A percentile compares a stretch with the other conserved stretches of the same genome.
Conservation (phyloP, 768 basidiomycete genomes). For the Leucocoprinus birnbaumii region DNA sequence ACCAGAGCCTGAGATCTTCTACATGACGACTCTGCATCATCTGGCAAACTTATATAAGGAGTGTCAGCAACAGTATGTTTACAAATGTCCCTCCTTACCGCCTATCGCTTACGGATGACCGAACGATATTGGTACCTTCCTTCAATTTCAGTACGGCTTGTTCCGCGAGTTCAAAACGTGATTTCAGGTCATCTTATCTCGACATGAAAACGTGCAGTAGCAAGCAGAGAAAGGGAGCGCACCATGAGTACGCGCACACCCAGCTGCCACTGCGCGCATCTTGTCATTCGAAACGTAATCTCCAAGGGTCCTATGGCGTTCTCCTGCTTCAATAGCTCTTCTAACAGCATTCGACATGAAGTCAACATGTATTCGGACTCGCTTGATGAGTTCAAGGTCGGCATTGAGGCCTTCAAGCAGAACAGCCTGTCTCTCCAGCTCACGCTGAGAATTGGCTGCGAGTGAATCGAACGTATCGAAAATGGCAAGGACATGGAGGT, state of each 20-base stretch:
- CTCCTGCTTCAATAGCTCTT: constrained; percentile 70
- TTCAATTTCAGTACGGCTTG: constrained; percentile 49
- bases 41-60: constrained; percentile 41
- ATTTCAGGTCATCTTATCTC: constrained; percentile 53
- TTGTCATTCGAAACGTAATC: constrained; percentile 78
- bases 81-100: constrained; percentile 33
- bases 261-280: constrained; percentile 79
- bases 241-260: constrained; percentile 70
- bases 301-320: constrained; percentile 64
- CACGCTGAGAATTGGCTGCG: constrained; percentile 48
- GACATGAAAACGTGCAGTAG: background rate
- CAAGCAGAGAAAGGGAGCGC: constrained; percentile 18
- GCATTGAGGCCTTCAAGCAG: constrained; percentile 64
- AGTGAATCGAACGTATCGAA: constrained; percentile 69
- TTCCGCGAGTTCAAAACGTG: constrained; percentile 53
- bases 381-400: constrained; percentile 68
- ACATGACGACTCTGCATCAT: constrained; percentile 54
- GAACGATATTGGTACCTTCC: constrained; percentile 57
- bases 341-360: constrained; percentile 68
- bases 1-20: constrained; percentile 58
- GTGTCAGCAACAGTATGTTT: background rate
- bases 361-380: constrained; percentile 68
- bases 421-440: constrained; percentile 63
- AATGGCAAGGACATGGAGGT: constrained; percentile 69
- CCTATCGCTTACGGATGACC: constrained; percentile 42